phyloP scores from a whole-genome alignment of 2,329 filamentous ascomycete genomes.

The Aspergillus novofumigatus region DNA sequence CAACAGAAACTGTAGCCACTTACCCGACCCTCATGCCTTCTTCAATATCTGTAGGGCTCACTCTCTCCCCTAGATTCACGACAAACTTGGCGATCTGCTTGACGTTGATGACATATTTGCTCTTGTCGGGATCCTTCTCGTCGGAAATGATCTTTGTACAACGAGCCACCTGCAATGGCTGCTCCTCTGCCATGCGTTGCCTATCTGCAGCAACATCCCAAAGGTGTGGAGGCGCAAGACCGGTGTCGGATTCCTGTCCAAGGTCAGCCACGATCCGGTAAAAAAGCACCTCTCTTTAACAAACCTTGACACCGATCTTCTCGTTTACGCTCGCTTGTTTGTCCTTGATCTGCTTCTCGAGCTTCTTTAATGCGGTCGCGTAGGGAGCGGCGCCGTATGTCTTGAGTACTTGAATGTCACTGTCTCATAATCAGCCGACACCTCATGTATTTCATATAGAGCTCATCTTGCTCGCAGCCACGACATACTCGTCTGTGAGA shows the following conservation, averaged over 20 bases:
- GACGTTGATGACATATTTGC: slow-evolving; percentile 99
- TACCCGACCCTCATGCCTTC: slow-evolving; percentile 96
- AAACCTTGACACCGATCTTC: slow-evolving; percentile 71
- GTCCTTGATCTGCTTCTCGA: slow-evolving; percentile 99
- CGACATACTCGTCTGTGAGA: slow-evolving; percentile 83
- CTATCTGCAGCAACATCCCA: slow-evolving; percentile 98
- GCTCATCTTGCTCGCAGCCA: neutral
- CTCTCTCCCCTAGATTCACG: slow-evolving; percentile 92
- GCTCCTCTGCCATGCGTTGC: slow-evolving; percentile 97
- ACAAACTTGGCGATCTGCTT: slow-evolving; percentile 99
- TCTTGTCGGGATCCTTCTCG: slow-evolving; percentile 93
- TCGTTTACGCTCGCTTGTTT: slow-evolving; percentile 97
- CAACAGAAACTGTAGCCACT: slow-evolving; percentile 21
- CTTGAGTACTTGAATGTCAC: slow-evolving; percentile 98
- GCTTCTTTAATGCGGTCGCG: slow-evolving; percentile 86
- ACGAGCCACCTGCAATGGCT: slow-evolving; percentile 91
- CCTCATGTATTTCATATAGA: neutral
- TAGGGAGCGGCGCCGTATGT: slow-evolving; percentile 98
- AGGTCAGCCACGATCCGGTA: slow-evolving; percentile 22
- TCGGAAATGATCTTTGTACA: slow-evolving; percentile 99
- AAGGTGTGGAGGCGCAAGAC: slow-evolving; percentile 93
- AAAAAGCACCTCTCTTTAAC: no score
- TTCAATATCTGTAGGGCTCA: slow-evolving; percentile 97
- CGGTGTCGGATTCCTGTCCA: slow-evolving; percentile 88
- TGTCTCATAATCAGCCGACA: slow-evolving; percentile 34